phyloP scores from a whole-genome alignment of 352 stramenopile species.

The Phytopythium sindhum region DNA sequence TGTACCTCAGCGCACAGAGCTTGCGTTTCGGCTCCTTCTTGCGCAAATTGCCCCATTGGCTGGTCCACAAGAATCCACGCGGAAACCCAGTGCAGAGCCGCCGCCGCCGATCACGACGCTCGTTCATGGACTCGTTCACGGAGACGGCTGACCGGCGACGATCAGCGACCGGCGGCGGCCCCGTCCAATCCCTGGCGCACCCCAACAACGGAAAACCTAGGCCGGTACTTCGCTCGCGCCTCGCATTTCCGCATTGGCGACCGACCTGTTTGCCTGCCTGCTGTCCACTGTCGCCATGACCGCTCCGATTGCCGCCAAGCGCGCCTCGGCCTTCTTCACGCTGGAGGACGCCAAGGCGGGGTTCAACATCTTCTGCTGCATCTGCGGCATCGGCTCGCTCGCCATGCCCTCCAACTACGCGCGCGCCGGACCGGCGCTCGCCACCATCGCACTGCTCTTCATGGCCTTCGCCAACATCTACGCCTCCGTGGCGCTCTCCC shows the following conservation, averaged over 20 bases:
- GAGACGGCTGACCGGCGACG: neutral
- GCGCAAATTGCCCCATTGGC: neutral
- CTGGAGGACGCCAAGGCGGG: slow-evolving; percentile 37
- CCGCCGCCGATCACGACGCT: too few species aligned
- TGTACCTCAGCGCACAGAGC: neutral
- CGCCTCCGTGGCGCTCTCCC: slow-evolving; percentile 31
- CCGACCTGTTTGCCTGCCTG: neutral
- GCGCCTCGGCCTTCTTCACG: slow-evolving; percentile 24
- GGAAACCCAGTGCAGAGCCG: neutral
- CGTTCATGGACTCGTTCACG: too few species aligned
- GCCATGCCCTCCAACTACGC: slow-evolving; percentile 54
- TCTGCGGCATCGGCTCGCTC: slow-evolving; percentile 53
- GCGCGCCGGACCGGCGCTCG: slow-evolving; percentile 30
- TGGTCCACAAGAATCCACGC: neutral
- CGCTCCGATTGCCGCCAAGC: neutral
- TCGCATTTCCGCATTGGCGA: slow-evolving; percentile 2
- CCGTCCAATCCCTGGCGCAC: too few species aligned
- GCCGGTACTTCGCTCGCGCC: neutral
- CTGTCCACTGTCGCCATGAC: neutral
- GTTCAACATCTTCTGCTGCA: slow-evolving; percentile 45
- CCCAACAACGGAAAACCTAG: slow-evolving; percentile 1
- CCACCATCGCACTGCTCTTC: slow-evolving; percentile 38
- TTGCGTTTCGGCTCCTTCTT: neutral
- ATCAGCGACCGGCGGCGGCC: neutral
- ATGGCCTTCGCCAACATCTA: slow-evolving; percentile 56